Evolutionary conservation across 2,329 filamentous ascomycete species (phyloP), one percentile per base, ranked within the genome.

Genomic region (Xylaria digitata): DNA sequence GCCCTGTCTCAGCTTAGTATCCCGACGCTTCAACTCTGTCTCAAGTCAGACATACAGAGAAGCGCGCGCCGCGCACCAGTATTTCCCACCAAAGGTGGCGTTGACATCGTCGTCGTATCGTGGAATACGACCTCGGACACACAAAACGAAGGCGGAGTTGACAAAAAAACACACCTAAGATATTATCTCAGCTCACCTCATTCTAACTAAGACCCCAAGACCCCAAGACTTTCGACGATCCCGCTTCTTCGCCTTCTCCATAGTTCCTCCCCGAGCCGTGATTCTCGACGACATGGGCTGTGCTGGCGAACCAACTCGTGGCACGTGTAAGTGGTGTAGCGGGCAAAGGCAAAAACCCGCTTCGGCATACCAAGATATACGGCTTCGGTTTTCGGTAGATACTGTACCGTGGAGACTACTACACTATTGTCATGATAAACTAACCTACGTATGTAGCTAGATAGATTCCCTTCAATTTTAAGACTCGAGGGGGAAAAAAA

Each of bases 121-220:
- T n/a, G 21, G 21, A 52, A 63, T 63, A 26, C 49, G 13, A 63
- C 60, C 32, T 21, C 34, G 53, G 32, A 3, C 32, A 57, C 56
- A 52, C n/a, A 30, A 17, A 45, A 54, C 17, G 11, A 9, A 26
- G 34, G 34, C 34, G 34, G 34, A 42, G 21, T 21, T 32, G 40
- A 46, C 11, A 6, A 46, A 40, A 30, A 19, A 23, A 7, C 52
- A 6, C 59, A 34, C 46, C 48, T 63, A 46, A 52, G 30, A 52
- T 67, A 61, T 67, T 58, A 67, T 61, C 61, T 67, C 65, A 67
- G 65, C 65, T 67, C 65, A 67, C 62, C 57, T 65, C 61, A 65
- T 65, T 26, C 61, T 40, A 23, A 54, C 42, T 21, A 8, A 30
- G 6, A 15, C 37, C 26, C 26, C 26, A 13, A 37, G 11, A 17